phyloP scores from a whole-genome alignment of 2,329 filamentous ascomycete genomes.

The Cladorrhinum sp. region DNA sequence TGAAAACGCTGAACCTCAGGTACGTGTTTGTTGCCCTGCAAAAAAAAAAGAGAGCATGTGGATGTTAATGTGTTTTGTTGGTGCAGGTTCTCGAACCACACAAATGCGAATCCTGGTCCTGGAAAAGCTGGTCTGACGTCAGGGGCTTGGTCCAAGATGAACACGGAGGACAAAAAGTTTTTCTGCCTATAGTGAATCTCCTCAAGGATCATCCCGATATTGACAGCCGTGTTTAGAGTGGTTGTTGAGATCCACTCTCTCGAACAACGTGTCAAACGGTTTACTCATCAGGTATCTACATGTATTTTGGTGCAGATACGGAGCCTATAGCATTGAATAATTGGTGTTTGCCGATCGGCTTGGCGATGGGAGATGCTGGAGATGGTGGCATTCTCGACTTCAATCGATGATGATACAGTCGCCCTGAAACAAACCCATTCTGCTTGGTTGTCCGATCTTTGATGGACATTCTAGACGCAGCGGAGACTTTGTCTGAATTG shows the following conservation, averaged over 20 bases:
- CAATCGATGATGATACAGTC: no score
- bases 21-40: constrained; percentile 35
- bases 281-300: no score
- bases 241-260: neutral
- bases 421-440: neutral
- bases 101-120: constrained; percentile 52
- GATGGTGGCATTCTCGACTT: no score
- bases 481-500: neutral
- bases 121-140: constrained; percentile 46
- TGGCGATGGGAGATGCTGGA: no score
- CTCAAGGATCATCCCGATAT: constrained; percentile 29
- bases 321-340: no score
- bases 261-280: neutral
- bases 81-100: constrained; percentile 44
- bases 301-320: no score
- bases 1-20: constrained; percentile 49
- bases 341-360: neutral
- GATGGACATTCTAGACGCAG: neutral
- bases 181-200: constrained; percentile 40
- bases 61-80: neutral
- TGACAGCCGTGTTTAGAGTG: constrained; percentile 11
- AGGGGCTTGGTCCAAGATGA: constrained; percentile 31
- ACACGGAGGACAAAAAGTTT: constrained; percentile 34
- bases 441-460: neutral
- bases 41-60: neutral